Evolutionary conservation across 2,329 filamentous ascomycete genomes (phyloP), one percentile per base, ranked within the genome.

Genomic region (Cercospora janseana): DNA sequence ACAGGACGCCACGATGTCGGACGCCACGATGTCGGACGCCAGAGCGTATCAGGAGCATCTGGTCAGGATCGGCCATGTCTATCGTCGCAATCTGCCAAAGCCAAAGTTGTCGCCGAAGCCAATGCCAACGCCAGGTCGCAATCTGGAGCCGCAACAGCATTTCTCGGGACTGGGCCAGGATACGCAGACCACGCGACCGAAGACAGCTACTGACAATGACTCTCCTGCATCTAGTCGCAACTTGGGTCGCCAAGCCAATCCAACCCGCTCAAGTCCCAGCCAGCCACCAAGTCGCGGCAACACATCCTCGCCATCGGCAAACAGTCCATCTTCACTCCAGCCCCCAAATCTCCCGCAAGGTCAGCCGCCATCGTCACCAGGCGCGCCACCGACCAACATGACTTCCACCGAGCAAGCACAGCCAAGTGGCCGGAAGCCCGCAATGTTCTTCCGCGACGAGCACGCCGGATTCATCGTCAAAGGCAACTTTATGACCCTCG

Each of bases 401-500:
- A 81, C 83, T 42, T 81, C 86, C 73, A 84, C 87, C 63, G 78
- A 83, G 62, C 78, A 62, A 73, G 76, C 66, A 35, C 59, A 62
- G 23, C 66, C 69, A 49, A 65, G 65, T 51, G 15, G 47, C 35
- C 42, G 40, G 31, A 58, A 52, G 32, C 43, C 32, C 31, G 87
- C 87, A 12, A 73, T 88, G 54, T 90, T 87, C 82, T 81, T 90
- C 63, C 85, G 87, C 64, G 79, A 85, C 49, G 74, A 82, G 55
- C 86, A 88, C 66, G 85, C 87, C 47, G 87, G 86, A 67, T 83
- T 95, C 65, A 95, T 95, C 59, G 91, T 96, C 65, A 95, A 92
- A 75, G 92, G 92, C 52, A 97, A 96, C 74, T 96, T 97, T 68
- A 89, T 95, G 85, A 96, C 92, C 8, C 74, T 97, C 52, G 94